These are phyloP conservation scores for Ceratobasidium sp. DNA, from an alignment of 1,284 basidiomycete genomes.

Conservation along the genomic window DNA sequence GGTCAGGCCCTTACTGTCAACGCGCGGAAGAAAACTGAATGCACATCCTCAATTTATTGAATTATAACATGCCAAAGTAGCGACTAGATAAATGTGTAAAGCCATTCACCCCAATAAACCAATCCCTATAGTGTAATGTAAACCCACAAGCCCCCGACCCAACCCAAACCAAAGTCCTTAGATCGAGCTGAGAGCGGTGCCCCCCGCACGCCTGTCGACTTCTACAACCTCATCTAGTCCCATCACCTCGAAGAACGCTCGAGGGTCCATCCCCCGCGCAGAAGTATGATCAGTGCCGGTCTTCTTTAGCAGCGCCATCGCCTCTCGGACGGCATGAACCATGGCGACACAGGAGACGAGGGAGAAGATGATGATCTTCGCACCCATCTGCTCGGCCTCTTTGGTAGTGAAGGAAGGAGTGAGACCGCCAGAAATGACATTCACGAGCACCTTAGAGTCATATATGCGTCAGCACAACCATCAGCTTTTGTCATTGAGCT, in stretches of 20 bases:
- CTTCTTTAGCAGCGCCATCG: conserved; percentile 77
- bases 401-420: conserved; percentile 76
- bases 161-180: conserved; percentile 49
- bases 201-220: conserved; percentile 69
- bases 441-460: conserved; percentile 63
- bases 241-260: conserved; percentile 79
- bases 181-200: conserved; percentile 64
- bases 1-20: too few relatives aligned
- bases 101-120: too few relatives aligned
- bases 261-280: conserved; percentile 78
- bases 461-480: not conserved
- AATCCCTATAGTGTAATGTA: too few relatives aligned
- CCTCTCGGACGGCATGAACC: conserved; percentile 74
- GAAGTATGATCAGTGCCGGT: conserved; percentile 77
- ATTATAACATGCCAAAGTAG: too few relatives aligned
- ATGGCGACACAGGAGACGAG: conserved; percentile 76
- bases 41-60: too few relatives aligned
- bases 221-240: conserved; percentile 67
- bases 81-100: too few relatives aligned
- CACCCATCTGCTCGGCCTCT: conserved; percentile 74
- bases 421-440: conserved; percentile 79
- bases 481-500: not conserved
- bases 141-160: too few relatives aligned
- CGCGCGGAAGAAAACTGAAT: too few relatives aligned
- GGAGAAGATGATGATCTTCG: conserved; percentile 80